Conservation (phyloP, 225 moss, liverwort and hornwort genomes). For the Sphagnum contortum region DNA sequence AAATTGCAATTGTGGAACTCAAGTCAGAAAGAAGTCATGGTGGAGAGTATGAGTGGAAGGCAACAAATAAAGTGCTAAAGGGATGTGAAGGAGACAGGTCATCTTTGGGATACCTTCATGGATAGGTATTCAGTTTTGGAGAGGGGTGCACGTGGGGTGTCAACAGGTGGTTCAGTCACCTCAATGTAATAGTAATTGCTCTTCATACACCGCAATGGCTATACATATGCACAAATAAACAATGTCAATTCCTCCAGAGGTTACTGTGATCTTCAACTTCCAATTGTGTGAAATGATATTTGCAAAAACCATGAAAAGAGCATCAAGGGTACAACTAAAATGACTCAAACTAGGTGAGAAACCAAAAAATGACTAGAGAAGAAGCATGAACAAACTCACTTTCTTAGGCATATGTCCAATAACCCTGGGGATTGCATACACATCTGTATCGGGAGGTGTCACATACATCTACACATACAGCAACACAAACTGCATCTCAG, state of each 20-base stretch:
- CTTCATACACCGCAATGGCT: constrained; percentile 78
- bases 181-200: constrained; percentile 75
- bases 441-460: constrained; percentile 87
- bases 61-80: not conserved
- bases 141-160: constrained; percentile 85
- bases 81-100: not conserved
- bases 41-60: not conserved
- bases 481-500: not conserved
- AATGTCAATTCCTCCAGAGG: not conserved
- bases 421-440: constrained; percentile 90
- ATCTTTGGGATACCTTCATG: constrained; percentile 54
- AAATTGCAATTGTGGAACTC: too few species aligned
- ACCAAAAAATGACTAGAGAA: not conserved
- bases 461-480: constrained; percentile 76
- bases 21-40: not conserved
- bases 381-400: constrained; percentile 10
- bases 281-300: too few species aligned
- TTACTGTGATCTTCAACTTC: not conserved
- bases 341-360: too few species aligned
- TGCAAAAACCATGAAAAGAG: too few species aligned
- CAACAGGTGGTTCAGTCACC: constrained; percentile 83
- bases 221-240: constrained; percentile 7
- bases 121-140: constrained; percentile 68
- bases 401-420: constrained; percentile 74
- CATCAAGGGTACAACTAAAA: too few species aligned